phyloP scores from a whole-genome alignment of 2,329 filamentous ascomycete genomes.

The Pseudogymnoascus sp. region DNA sequence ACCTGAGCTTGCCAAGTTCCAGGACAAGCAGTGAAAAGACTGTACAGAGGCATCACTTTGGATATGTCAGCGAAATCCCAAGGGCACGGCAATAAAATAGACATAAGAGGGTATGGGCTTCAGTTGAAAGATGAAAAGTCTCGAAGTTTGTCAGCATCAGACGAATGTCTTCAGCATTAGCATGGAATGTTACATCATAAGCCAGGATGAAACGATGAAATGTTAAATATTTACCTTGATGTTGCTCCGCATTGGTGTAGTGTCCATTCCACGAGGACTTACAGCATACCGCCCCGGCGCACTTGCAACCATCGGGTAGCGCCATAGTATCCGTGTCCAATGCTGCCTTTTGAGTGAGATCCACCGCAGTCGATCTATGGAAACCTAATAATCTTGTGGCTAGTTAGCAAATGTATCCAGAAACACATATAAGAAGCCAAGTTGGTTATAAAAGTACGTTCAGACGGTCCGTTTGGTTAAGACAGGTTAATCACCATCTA shows the following conservation, averaged over 20 bases:
- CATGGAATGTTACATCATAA: slow-evolving; percentile 71
- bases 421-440: slow-evolving; percentile 13
- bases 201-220: slow-evolving; percentile 25
- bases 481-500: slow-evolving; percentile 52
- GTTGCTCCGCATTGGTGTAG: neutral
- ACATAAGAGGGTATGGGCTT: slow-evolving; percentile 36
- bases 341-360: neutral
- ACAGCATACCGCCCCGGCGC: neutral
- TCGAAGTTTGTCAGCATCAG: slow-evolving; percentile 57
- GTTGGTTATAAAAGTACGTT: slow-evolving; percentile 24
- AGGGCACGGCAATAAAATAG: slow-evolving; percentile 11
- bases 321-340: neutral
- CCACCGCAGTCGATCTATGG: neutral
- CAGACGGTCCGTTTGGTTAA: slow-evolving; percentile 51
- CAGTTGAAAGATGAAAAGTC: slow-evolving; percentile 85
- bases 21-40: slow-evolving; percentile 11
- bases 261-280: neutral
- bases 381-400: slow-evolving; percentile 11
- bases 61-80: neutral
- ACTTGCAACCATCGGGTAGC: neutral
- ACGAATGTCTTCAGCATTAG: slow-evolving; percentile 60
- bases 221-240: slow-evolving; percentile 26
- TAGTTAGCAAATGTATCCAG: slow-evolving; percentile 20
- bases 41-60: neutral
- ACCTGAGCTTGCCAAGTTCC: slow-evolving; percentile 12